A percentile compares a stretch with the other conserved stretches of the same genome.
These are phyloP conservation scores for Pleurotus pulmonarius DNA, from an alignment of 768 basidiomycete species.

Conservation along the genomic window DNA sequence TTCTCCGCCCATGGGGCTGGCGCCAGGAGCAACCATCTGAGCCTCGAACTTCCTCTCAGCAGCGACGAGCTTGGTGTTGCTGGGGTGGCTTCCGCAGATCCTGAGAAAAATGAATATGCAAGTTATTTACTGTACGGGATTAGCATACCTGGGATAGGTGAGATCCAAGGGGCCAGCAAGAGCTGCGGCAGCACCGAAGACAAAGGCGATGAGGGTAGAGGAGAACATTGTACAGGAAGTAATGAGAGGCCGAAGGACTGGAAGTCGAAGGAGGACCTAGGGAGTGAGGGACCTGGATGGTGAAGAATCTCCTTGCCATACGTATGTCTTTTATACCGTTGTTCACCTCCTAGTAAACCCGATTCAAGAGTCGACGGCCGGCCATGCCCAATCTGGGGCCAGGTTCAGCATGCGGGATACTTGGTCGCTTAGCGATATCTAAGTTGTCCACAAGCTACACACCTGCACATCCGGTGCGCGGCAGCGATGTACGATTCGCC, in stretches of 20 bases:
- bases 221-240: conserved; percentile 21
- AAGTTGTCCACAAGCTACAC: conserved; percentile 1
- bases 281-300: not conserved
- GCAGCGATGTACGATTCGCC: conserved; percentile 7
- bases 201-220: conserved; percentile 20
- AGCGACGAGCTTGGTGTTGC: conserved; percentile 27
- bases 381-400: conserved; percentile 1
- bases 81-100: conserved; percentile 34
- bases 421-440: conserved; percentile 6
- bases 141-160: conserved; percentile 16
- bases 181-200: conserved; percentile 23
- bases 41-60: conserved; percentile 38
- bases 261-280: conserved; percentile 2
- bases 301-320: not conserved
- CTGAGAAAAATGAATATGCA: conserved; percentile 16
- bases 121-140: conserved; percentile 6
- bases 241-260: not conserved
- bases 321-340: not conserved
- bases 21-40: conserved; percentile 27
- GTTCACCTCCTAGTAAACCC: not conserved
- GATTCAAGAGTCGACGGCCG: not conserved
- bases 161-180: conserved; percentile 21
- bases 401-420: conserved; percentile 2
- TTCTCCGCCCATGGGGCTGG: not conserved
- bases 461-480: not conserved